phyloP scores from a whole-genome alignment of 495 filamentous ascomycete species.

The Neurospora sp. region DNA sequence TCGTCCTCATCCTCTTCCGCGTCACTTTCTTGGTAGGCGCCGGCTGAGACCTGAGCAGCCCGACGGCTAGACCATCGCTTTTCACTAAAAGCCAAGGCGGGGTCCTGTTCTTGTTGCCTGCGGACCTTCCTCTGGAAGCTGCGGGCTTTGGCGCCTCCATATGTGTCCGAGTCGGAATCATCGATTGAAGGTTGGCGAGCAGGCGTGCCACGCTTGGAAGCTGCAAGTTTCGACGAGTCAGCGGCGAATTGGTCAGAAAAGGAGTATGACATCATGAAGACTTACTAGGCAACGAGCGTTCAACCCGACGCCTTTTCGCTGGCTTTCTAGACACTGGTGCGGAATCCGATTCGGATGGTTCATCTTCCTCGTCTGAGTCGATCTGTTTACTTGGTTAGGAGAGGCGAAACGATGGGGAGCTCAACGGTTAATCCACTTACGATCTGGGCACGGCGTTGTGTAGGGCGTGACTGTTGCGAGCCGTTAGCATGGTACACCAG shows the following conservation, averaged over 20 bases:
- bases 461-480: slow-evolving; percentile 36
- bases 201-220: slow-evolving; percentile 56
- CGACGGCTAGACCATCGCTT: slow-evolving; percentile 82
- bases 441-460: slow-evolving; percentile 35
- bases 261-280: slow-evolving; percentile 2
- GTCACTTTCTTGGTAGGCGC: slow-evolving; percentile 80
- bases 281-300: slow-evolving; percentile 39
- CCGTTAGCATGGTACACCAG: slow-evolving; percentile 22
- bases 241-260: neutral
- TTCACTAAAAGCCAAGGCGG: slow-evolving; percentile 57
- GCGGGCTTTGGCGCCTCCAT: slow-evolving; percentile 61
- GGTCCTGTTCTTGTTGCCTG: slow-evolving; percentile 49
- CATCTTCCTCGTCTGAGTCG: slow-evolving; percentile 64
- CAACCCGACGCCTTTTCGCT: slow-evolving; percentile 39
- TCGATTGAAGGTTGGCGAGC: slow-evolving; percentile 47
- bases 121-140: slow-evolving; percentile 60
- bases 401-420: neutral
- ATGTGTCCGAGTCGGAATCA: slow-evolving; percentile 61
- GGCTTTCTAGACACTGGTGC: slow-evolving; percentile 38
- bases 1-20: slow-evolving; percentile 50
- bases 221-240: slow-evolving; percentile 32
- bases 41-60: slow-evolving; percentile 74
- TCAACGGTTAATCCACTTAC: slow-evolving; percentile 25
- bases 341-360: slow-evolving; percentile 60
- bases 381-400: slow-evolving; percentile 38